Evolutionary conservation across 306 rosid genomes (phyloP), one percentile per base, ranked within the genome.

Genomic region (Medicago arabica): DNA sequence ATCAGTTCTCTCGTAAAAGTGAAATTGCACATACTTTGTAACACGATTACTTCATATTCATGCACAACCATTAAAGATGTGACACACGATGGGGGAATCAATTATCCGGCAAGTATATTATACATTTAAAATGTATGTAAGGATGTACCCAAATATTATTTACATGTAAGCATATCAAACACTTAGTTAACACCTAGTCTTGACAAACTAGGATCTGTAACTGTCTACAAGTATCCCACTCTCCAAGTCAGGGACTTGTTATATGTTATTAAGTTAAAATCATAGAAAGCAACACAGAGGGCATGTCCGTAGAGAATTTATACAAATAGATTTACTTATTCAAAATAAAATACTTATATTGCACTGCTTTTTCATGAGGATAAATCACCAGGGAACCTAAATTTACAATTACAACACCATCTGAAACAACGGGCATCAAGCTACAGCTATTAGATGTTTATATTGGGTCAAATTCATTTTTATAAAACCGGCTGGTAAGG

Each of bases 251-350:
- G 21, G n/a, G 16, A 13, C 38, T 23, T 4, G 23, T 58, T 58
- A 28, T 28, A 57, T 12, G 63, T 10, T 41, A 47, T 4, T 44
- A 50, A 46, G 51, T 31, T 41, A 59, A 46, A 23, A 65, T 28
- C 68, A 58, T 21, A 67, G 21, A 68, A 68, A 39, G 23, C 23
- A 78, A n/a, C n/a, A 78, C 21, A 58, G 51, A 46, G 39, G 28
- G 17, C 11, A 55, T 12, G 58, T 17, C 72, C n/a, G n/a, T 4
- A 11, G n/a, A 23, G 39, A 58, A 58, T 12, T 23, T 58, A 23
- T 9, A 23, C 25, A 23, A 23, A 6, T 57, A 57, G n/a, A 58
- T 58, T 58, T 58, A 11, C 9, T 58, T 57, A 19, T 57, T 57
- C n/a, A 21, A 21, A 4, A 57, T 57, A 57, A 57, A 57, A 25